Evolutionary conservation across 306 rosid species (phyloP), one percentile per base, ranked within the genome.

Genomic region (Nissolia schottii): DNA sequence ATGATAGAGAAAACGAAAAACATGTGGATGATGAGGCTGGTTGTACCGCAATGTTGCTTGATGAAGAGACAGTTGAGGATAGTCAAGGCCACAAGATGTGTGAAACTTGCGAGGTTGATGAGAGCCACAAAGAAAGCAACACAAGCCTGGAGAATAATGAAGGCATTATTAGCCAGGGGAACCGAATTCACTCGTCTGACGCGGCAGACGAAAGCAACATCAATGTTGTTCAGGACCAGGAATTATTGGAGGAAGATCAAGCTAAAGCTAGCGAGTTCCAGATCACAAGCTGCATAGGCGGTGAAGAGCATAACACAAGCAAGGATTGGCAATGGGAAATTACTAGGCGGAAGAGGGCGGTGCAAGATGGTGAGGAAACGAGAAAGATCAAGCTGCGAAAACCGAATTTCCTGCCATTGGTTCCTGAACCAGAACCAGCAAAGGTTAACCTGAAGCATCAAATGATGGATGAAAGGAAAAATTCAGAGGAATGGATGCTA

Each of bases 401-500:
- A 58, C 95, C 95, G 14, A 87, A 91, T 70, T 91, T 69, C 75
- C 76, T 89, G 78, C 87, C 94, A 5, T 57, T 82, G 77, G 75
- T 68, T 61, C 78, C 85, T 18, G 94, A 91, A 0, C 81, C 79
- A 34, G 86, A 87, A 58, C 69, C 77, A 62, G 92, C 86, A 73
- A 91, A 80, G 76, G 85, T 91, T 68, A 79, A 83, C 24, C 81
- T 91, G 71, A 94, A 80, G 90, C 96, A 89, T 79, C 96, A 85
- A 70, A 77, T 64, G 67, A 69, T 85, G 74, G 95, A 91, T 67
- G 87, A 87, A 54, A 85, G 92, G 72, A 94, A 86, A 77, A 85
- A 78, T 79, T 58, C 92, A 29, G 91, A 89, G 72, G 92, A 91
- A 65, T 94, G 98, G 96, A 94, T 94, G 98, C 75, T 87, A 53